Evolutionary conservation across 495 filamentous ascomycete genomes (phyloP), one percentile per base, ranked within the genome.

Genomic region (Rusavskia elegans): DNA sequence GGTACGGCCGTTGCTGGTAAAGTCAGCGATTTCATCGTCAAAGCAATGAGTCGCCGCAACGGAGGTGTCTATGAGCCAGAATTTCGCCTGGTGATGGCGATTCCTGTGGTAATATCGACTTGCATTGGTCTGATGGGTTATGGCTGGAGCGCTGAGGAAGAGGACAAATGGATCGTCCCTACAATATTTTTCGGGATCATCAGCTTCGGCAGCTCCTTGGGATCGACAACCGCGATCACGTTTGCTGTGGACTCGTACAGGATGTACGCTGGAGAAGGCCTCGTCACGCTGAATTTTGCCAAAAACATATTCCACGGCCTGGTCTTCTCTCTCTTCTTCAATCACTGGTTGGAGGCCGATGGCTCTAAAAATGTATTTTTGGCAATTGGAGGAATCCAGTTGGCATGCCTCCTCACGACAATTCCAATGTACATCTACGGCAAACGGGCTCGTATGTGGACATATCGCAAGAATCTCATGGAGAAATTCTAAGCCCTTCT

Each of bases 391-490:
- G 76, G 85, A 32, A 89, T 95, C 23, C 89, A 96, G 66, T 64
- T 96, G 9, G 81, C 79, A 39, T 75, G 80, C 53, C 66, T 95
- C 53, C 54, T 84, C 13, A 81, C 75, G 54, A 83, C 88, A 7
- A 86, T 95, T 49, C 92, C 92, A 3, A 86, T 98, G 84, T 98
- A 95, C 63, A 87, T 98, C 32, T 96, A 81, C 56, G 92, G 92
- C 42, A 96, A 98, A 73, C 73, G 89, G 46, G 79, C 85, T 32
- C 75, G 92, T n/a, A 94, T 95, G 88, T 95, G 90, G 89, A 96
- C 92, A 0, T 86, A 88, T 27, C 71, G 88, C 45, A 85, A 77
- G 74, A 87, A 83, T 55, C 67, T 94, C 52, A 90, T 95, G 87
- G 89, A 94, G 71, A 84, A 78, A 55, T 90, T 90, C 53, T 92